Evolutionary conservation across 2,329 filamentous ascomycete genomes (phyloP).

Genomic region (Ascochyta pisi): DNA sequence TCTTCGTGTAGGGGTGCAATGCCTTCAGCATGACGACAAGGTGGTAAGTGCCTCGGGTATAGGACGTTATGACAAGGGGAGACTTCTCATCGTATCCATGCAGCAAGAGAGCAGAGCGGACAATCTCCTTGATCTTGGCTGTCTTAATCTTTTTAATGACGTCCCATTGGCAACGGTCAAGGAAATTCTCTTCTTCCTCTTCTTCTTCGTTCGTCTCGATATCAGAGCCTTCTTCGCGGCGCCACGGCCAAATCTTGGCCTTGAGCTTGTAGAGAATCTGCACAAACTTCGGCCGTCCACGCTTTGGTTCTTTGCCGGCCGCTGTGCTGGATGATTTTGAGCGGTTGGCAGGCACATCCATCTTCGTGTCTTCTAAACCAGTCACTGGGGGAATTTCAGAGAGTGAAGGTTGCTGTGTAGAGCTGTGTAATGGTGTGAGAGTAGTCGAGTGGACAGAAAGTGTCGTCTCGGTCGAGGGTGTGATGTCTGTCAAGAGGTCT

Average conservation of each 20-base stretch:
- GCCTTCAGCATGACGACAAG: not conserved
- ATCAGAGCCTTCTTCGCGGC: no score
- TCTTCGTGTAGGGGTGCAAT: not conserved
- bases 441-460: not conserved
- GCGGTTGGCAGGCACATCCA: not conserved
- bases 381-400: no score
- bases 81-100: not conserved
- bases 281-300: not conserved
- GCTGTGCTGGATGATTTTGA: not conserved
- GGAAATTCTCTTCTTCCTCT: not conserved
- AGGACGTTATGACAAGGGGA: no score
- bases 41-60: not conserved
- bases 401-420: not conserved
- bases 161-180: conserved; percentile 3
- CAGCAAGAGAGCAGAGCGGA: not conserved
- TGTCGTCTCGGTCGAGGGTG: not conserved
- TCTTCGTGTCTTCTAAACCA: no score
- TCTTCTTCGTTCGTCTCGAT: not conserved
- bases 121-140: not conserved
- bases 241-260: not conserved
- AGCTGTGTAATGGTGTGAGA: not conserved
- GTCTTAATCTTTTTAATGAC: not conserved
- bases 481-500: not conserved
- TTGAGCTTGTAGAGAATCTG: not conserved
- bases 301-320: not conserved